Evolutionary conservation across 768 basidiomycete species (phyloP), one percentile per base, ranked within the genome.

Genomic region (Clitopilus passeckerianus): DNA sequence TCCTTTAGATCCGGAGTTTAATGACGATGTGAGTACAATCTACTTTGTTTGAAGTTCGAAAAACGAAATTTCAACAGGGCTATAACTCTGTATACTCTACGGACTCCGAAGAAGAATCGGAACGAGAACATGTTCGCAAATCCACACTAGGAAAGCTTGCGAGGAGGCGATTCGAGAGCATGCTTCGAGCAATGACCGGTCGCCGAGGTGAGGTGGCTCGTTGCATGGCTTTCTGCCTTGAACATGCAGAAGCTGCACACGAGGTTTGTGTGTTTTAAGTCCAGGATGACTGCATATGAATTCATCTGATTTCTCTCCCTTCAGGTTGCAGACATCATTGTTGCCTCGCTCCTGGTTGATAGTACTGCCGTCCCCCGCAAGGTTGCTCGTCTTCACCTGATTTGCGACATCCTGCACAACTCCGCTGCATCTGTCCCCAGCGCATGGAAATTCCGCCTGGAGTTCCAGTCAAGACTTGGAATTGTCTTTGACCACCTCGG

Each of bases 361-460:
- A 79, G 85, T n/a, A 99, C 97, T 0, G 87, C 97, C 0, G 93
- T 98, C n/a, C 97, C 97, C 57, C 87, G 95, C 65, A 99, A 99
- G 72, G 86, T 98, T 57, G 93, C 97, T 23, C 88, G 97, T 23
- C 81, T 99, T 24, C 89, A 98, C 75, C 81, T 99, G 60, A 93
- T 98, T 57, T 98, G 95, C 69, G 97, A 99, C 70, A 98, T 99
- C 63, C 80, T 99, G 46, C 95, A 98, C 73, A 99, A 99, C 71
- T 97, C 95, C 20, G 93, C 93, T 34, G 93, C 93, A 2, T 78
- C 95, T 1, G 83, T 98, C 14, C 94, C 95, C 0, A 95, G 93
- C 71, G 96, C 95, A 6, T 99, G 97, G 97, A 94, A 93, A 71
- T 98, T 92, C 73, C 89, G 97, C 30, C 87, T 93, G 61, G 92